Conservation (phyloP, 257 asterid genomes). For the Echites panduratus region DNA sequence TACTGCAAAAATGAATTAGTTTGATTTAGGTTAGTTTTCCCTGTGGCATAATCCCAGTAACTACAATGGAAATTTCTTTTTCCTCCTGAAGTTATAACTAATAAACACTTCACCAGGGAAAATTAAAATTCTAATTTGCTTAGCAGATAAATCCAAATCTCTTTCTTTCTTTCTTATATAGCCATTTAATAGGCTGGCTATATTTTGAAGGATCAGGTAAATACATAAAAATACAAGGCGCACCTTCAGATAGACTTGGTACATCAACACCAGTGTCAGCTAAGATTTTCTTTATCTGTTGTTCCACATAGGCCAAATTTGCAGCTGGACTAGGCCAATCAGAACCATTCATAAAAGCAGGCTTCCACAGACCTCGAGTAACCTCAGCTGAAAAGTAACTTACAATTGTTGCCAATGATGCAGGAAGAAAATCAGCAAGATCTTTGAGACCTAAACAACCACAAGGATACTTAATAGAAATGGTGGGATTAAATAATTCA, state of each 20-base stretch:
- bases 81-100: neutral
- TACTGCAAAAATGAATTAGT: neutral
- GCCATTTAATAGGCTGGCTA: neutral
- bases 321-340: conserved; percentile 99
- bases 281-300: conserved; percentile 76
- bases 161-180: neutral
- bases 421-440: conserved; percentile 97
- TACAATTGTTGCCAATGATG: conserved; percentile 81
- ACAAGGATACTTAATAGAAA: conserved; percentile 8
- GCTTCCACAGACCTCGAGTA: conserved; percentile 94
- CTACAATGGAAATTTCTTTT: neutral
- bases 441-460: conserved; percentile 83
- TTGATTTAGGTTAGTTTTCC: neutral
- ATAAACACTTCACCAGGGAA: neutral
- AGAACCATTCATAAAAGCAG: conserved; percentile 94
- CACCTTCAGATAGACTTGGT: conserved; percentile 72
- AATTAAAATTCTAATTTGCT: neutral
- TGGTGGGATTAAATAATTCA: conserved; percentile 11
- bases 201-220: neutral
- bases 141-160: neutral
- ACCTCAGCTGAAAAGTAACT: conserved; percentile 97
- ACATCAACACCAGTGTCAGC: conserved; percentile 92
- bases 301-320: conserved; percentile 70
- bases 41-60: neutral
- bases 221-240: conserved; percentile 5